Evolutionary conservation across 148 eudicot genomes (phyloP), one percentile per base, ranked within the genome.

Genomic region (Arctostaphylos glauca): DNA sequence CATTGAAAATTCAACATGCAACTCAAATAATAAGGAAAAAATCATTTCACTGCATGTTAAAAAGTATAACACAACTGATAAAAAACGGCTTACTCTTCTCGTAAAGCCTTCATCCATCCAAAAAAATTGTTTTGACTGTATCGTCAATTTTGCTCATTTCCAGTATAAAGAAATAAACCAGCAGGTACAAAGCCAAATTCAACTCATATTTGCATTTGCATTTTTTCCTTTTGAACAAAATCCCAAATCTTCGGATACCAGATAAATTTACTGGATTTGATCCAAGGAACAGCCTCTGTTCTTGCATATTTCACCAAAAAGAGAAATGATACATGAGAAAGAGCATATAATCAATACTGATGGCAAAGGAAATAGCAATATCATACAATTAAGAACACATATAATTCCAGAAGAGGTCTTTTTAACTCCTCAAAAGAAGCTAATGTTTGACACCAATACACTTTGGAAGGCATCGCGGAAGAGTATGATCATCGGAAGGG

Each of bases 401-500:
- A 70, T 13, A 13, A 16, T 50, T 56, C 43, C 25, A 58, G 60
- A 50, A 81, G 50, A 3, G 9, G 21, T 64, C 64, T 25, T 70
- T 31, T 83, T 87, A 66, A 77, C 84, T 68, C 79, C 67, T 47
- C n/a, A n/a, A 76, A 23, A 23, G 81, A 84, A 80, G 78, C 85
- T 67, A 83, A 81, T 56, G 82, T 66, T 60, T 78, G 23, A 76
- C 84, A 21, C 80, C 77, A 58, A 88, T 84, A 80, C 94, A 90
- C 48, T 60, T 88, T 2, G 91, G 94, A 53, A 95, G 78, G 86
- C 93, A 91, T 21, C 86, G 86, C 9, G 85, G 73, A 5, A 90
- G 81, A 74, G 60, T 87, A 76, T 60, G 64, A 70, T 80, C 81
- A 80, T 77, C 74, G 50, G 85, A 84, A 70, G 92, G 90, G 56